A percentile compares a stretch with the other conserved stretches of the same genome.
phyloP scores from a whole-genome alignment of 768 basidiomycete genomes.

The Lentinula guzmanii region DNA sequence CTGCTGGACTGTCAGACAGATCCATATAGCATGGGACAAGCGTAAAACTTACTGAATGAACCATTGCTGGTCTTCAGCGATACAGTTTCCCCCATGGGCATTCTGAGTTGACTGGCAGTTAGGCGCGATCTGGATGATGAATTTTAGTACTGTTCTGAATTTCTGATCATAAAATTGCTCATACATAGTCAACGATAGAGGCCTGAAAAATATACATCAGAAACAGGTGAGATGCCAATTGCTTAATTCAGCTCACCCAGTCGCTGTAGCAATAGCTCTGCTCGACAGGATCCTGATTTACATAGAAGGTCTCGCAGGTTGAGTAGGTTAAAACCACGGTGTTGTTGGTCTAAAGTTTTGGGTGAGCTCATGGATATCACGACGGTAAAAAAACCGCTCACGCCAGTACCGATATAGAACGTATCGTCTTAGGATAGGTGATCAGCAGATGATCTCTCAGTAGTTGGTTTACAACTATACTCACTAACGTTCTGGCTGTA shows the following conservation, averaged over 20 bases:
- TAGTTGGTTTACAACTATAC: conserved; percentile 4
- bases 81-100: conserved; percentile 43
- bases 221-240: not conserved
- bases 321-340: conserved; percentile 35
- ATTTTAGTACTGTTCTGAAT: not conserved
- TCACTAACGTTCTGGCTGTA: conserved; percentile 39
- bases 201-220: not conserved
- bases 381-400: conserved; percentile 8
- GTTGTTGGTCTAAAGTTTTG: conserved; percentile 19
- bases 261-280: conserved; percentile 41
- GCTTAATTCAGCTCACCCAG: conserved; percentile 27
- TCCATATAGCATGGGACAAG: not conserved
- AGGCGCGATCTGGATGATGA: conserved; percentile 17
- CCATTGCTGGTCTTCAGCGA: conserved; percentile 39
- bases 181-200: not conserved
- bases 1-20: not conserved
- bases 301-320: conserved; percentile 40
- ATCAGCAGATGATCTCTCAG: not conserved
- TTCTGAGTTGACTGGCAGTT: conserved; percentile 45
- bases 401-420: conserved; percentile 25
- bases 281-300: conserved; percentile 34
- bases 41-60: conserved; percentile 34
- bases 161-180: not conserved
- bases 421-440: conserved; percentile 18
- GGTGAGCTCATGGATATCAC: not conserved